A percentile compares a stretch with the other conserved stretches of the same genome.
These are phyloP conservation scores for Pelagophyceae sp. DNA, from an alignment of 352 stramenopile species.

Conservation along the genomic window DNA sequence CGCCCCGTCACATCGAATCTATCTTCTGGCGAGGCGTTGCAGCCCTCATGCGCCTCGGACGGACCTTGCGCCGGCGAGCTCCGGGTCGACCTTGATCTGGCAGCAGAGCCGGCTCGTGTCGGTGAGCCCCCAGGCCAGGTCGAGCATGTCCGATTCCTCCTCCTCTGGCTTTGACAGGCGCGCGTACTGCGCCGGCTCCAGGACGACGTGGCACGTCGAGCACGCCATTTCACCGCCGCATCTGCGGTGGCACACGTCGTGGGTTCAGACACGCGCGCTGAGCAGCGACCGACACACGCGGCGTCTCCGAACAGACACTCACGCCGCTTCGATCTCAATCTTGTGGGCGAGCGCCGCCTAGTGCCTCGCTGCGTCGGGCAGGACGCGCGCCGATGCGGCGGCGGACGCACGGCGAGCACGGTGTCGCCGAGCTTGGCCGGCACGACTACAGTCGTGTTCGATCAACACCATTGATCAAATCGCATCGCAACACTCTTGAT, in stretches of 20 bases:
- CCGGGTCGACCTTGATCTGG: constrained; percentile 24
- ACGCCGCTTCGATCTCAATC: constrained; percentile 12
- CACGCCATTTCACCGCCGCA: constrained; percentile 60
- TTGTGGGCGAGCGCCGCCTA: neutral
- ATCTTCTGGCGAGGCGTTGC: too few relatives aligned
- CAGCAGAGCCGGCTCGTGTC: constrained; percentile 29
- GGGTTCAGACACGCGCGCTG: too few relatives aligned
- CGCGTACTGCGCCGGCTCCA: constrained; percentile 54
- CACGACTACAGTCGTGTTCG: neutral
- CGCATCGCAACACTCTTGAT: too few relatives aligned
- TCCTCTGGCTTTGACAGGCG: constrained; percentile 44
- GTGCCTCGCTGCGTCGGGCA: too few relatives aligned
- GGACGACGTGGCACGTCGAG: constrained; percentile 62
- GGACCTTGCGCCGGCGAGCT: neutral
- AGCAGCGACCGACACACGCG: too few relatives aligned
- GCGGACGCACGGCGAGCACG: neutral
- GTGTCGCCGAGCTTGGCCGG: neutral
- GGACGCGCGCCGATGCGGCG: too few relatives aligned
- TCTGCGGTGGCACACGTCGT: neutral
- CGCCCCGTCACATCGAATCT: too few relatives aligned
- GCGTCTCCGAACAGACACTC: too few relatives aligned
- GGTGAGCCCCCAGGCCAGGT: constrained; percentile 25
- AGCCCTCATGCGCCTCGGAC: too few relatives aligned
- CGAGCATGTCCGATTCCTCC: constrained; percentile 27
- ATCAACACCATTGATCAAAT: too few relatives aligned